These are phyloP conservation scores for Knufia fluminis DNA, from an alignment of 2,329 filamentous ascomycete genomes.

Conservation along the genomic window DNA sequence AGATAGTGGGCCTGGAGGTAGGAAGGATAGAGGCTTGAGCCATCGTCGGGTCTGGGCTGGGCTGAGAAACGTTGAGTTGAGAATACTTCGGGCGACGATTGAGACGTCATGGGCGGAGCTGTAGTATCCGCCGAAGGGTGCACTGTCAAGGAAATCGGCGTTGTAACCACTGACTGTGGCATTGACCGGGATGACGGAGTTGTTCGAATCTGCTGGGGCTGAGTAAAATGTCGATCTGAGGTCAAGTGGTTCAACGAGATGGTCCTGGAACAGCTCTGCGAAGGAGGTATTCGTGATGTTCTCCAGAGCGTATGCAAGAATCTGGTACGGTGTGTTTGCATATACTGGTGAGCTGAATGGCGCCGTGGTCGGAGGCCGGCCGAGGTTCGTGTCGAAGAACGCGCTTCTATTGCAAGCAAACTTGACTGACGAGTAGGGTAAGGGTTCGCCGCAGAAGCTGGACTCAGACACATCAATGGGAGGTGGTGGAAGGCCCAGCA, in stretches of 20 bases:
- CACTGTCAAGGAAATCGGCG: constrained; percentile 1
- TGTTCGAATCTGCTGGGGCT: constrained; percentile 22
- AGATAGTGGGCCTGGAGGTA: background rate
- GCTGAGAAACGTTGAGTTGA: constrained; percentile 31
- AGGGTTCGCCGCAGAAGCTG: background rate
- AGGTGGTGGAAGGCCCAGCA: background rate
- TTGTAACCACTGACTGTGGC: constrained; percentile 5
- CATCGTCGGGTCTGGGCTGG: constrained; percentile 34
- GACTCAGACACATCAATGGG: background rate
- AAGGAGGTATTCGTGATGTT: constrained; percentile 32
- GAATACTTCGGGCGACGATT: constrained; percentile 36
- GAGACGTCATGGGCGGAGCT: constrained; percentile 36
- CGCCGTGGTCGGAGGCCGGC: background rate
- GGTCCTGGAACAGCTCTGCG: constrained; percentile 27
- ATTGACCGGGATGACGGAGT: constrained; percentile 31
- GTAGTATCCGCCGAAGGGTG: constrained; percentile 36
- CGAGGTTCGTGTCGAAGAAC: background rate
- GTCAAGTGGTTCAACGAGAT: constrained; percentile 32
- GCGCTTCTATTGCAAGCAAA: constrained; percentile 8
- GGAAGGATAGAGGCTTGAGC: constrained; percentile 38
- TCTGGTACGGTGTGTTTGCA: constrained; percentile 30
- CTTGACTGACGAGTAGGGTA: background rate
- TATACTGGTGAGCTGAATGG: constrained; percentile 28
- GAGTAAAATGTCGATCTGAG: constrained; percentile 31
- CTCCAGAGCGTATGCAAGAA: constrained; percentile 32